Evolutionary conservation across 2,329 filamentous ascomycete species (phyloP).

Genomic region (Ophiostoma quercus): DNA sequence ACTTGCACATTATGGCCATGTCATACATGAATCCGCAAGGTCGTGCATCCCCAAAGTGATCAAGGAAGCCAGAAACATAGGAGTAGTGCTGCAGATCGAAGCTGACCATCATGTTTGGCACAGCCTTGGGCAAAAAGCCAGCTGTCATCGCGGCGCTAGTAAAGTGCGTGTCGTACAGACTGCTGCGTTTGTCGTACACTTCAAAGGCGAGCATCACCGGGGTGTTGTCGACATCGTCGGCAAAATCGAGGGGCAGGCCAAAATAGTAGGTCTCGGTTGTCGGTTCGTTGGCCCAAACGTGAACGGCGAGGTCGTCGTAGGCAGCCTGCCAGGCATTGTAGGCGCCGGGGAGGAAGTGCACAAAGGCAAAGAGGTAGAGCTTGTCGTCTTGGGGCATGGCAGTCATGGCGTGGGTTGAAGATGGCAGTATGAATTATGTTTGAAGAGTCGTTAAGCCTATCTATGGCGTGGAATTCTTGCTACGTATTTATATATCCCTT

Average conservation of each 20-base stretch:
- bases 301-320: slow-evolving; percentile 37
- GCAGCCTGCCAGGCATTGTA: slow-evolving; percentile 39
- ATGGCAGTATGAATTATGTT: too few relatives aligned
- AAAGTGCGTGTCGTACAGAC: neutral
- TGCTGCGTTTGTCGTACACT: neutral
- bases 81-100: neutral
- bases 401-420: too few relatives aligned
- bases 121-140: neutral
- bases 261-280: slow-evolving; percentile 42
- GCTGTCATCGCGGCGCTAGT: neutral
- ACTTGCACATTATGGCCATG: neutral
- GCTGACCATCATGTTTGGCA: neutral
- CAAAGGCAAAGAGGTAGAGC: slow-evolving; percentile 31
- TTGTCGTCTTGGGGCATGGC: slow-evolving; percentile 23
- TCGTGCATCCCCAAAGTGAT: neutral
- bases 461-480: too few relatives aligned
- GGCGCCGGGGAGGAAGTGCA: slow-evolving; percentile 34
- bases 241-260: neutral
- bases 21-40: neutral
- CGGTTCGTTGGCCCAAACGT: slow-evolving; percentile 35
- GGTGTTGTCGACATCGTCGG: neutral
- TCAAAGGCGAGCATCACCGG: neutral
- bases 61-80: neutral
- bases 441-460: too few relatives aligned
- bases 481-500: neutral